phyloP scores from a whole-genome alignment of 2,329 filamentous ascomycete genomes.

The Tolypocladium guangdongense region DNA sequence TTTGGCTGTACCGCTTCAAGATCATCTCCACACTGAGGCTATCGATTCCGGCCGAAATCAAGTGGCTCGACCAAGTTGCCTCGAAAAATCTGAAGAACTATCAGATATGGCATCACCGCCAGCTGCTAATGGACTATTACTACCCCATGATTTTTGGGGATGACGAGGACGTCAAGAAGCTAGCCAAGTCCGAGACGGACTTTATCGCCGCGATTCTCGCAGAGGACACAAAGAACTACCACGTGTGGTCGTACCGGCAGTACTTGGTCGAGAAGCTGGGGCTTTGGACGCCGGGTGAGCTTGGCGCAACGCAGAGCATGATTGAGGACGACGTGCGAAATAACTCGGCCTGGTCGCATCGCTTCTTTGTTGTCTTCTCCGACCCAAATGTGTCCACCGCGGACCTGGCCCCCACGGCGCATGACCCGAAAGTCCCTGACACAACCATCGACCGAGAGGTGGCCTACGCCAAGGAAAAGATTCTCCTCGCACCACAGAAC shows the following conservation, averaged over 20 bases:
- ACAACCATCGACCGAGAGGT: slow-evolving; percentile 65
- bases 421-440: slow-evolving; percentile 46
- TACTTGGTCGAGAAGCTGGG: slow-evolving; percentile 54
- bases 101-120: slow-evolving; percentile 83
- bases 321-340: slow-evolving; percentile 78
- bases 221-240: slow-evolving; percentile 92
- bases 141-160: slow-evolving; percentile 49
- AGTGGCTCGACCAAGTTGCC: slow-evolving; percentile 78
- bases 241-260: slow-evolving; percentile 94
- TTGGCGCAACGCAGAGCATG: slow-evolving; percentile 59
- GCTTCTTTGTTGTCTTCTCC: slow-evolving; percentile 84
- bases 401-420: slow-evolving; percentile 35
- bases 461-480: slow-evolving; percentile 60
- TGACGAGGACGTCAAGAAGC: slow-evolving; percentile 40
- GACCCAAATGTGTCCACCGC: slow-evolving; percentile 40
- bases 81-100: slow-evolving; percentile 91
- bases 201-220: slow-evolving; percentile 76
- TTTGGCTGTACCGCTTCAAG: slow-evolving; percentile 90
- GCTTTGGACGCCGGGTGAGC: slow-evolving; percentile 60
- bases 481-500: slow-evolving; percentile 78
- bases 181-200: slow-evolving; percentile 55
- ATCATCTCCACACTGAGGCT: slow-evolving; percentile 58
- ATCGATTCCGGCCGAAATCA: slow-evolving; percentile 59
- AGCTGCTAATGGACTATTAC: slow-evolving; percentile 51
- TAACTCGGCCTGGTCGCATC: slow-evolving; percentile 96